Base-by-base conservation (phyloP, 129 eudicot species). In the Arctium minus region DNA sequence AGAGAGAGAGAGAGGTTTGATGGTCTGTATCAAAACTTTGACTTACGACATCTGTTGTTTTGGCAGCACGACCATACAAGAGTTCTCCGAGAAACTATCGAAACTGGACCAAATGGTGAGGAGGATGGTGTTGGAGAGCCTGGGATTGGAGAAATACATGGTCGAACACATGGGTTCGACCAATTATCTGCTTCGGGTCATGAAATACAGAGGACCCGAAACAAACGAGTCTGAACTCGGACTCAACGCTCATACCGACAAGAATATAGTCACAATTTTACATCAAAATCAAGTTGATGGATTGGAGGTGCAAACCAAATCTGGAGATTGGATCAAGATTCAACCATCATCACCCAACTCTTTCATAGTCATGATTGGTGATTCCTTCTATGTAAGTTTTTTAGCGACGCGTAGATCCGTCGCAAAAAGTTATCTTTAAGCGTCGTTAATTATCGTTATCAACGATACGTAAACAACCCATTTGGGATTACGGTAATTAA, bases 311-410 rank as follows among this genome's bases (percentile, higher is more conserved):
- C 85, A 76, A 17, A 87, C 97, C 27, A 92, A 86, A 86, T 87
- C 90, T 35, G 97, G 92, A 13, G 70, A 84, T 5, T 92, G 94
- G 94, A 85, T 90, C 80, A 68, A 76, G n/a, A 60, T 86, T 17
- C 76, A 88, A 35, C 92, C 92, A 77, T 87, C 94, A 38, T 87
- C 94, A 38, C 91, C 72, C 0, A 81, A 86, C 29, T 85, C 90
- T 68, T 90, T 88, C 38, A 77, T 84, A 36, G 92, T 90, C 86
- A 88, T 92, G 91, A 87, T 88, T 69, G 97, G 97, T 32, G 97
- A 92, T 70, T 90, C 97, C 9, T 79, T 92, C 42, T 40, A 67
- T 36, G 97, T 92, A 92, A 83, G 87, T 79, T 17, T 74, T 22
- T 48, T 22, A 60, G 9, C 8, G 30, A 60, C 22, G 2, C 8